Base-by-base conservation (phyloP, 1,284 basidiomycete genomes). In the Ustilago shanxiensis region DNA sequence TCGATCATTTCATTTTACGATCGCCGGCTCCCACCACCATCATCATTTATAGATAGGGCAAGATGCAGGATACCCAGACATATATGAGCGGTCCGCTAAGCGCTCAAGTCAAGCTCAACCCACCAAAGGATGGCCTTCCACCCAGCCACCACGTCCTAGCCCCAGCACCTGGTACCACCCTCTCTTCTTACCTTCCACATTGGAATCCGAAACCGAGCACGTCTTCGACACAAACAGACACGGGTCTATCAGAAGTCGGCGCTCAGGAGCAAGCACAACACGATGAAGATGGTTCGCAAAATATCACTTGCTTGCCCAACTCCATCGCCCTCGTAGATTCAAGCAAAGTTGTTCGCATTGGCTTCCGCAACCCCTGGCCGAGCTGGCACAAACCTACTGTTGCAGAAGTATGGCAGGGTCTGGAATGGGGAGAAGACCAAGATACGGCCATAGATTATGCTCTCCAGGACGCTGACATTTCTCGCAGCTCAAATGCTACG, bases 351-450 rank as follows among this genome's bases (percentile, higher is more conserved):
- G 67, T 69, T 9, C 65, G 74, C 37, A 72, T 69, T 9, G 79
- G 81, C 4, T 85, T 85, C 41, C 74, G 66, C 18, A 85, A 85
- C 39, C 83, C 83, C 2, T 85, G 83, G 83, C 68, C 72, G 7
- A 82, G 79, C 59, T 79, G 75, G 71, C 76, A 75, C 57, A 82
- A 79, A 41, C 82, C 83, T 1, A 76, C 71, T 0, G 20, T 78
- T 6, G 26, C 60, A 14, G 72, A 83, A 35, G 66, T 85, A 1
- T 73, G 81, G 75, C 72, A 80, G 35, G 77, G 77, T 0, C 61
- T 85, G 3, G 65, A 77, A 18, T 85, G 83, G 83, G 79, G 76
- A 10, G 73, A 68, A 22, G 70, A 79, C 10, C 66, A 54, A 0
- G 72, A 72, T 56, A 51, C 77, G 6, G 51, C 69, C 35, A 72